Percentiles rank a stretch among this genome's conserved stretches.
Evolutionary conservation across 2,329 filamentous ascomycete species (phyloP).

Genomic region (Fulvia fulva): DNA sequence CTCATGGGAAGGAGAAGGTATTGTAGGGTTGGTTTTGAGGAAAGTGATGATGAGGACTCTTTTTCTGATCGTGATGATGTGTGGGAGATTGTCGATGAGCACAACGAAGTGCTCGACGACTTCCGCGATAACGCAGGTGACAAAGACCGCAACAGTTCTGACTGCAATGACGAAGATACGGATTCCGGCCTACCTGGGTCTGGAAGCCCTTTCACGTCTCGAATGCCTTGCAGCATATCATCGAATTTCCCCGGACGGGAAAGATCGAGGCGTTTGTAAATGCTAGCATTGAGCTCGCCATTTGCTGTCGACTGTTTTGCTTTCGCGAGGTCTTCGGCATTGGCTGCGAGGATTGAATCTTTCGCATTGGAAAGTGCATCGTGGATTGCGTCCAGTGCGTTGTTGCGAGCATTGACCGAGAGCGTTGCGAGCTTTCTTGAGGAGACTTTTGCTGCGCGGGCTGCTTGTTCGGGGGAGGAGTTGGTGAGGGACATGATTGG

Average conservation of each 20-base stretch:
- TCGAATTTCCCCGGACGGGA: conserved; percentile 87
- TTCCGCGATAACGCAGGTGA: neutral
- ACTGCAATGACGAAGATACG: neutral
- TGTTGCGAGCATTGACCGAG: conserved; percentile 70
- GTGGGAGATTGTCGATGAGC: neutral
- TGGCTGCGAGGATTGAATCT: conserved; percentile 77
- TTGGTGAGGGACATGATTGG: conserved; percentile 85
- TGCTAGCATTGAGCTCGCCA: conserved; percentile 72
- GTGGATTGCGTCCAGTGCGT: conserved; percentile 79
- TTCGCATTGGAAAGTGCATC: conserved; percentile 66
- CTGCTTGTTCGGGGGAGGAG: conserved; percentile 72
- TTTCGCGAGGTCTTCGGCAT: conserved; percentile 72
- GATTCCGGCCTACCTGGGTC: conserved; percentile 67
- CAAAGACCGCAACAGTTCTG: neutral
- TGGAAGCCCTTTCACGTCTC: conserved; percentile 77
- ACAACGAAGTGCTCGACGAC: neutral
- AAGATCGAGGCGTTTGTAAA: conserved; percentile 85
- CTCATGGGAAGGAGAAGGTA: neutral
- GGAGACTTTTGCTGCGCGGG: conserved; percentile 71
- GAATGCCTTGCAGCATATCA: conserved; percentile 93
- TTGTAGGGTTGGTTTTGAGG: neutral
- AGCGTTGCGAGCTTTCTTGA: conserved; percentile 81
- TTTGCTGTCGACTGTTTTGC: conserved; percentile 70
- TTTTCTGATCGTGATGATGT: neutral
- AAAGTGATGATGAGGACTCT: neutral